A percentile compares a stretch with the other conserved stretches of the same genome.
Evolutionary conservation across 73 alveolate genomes (phyloP).

Genomic region (Paramecium tetraurelia): DNA sequence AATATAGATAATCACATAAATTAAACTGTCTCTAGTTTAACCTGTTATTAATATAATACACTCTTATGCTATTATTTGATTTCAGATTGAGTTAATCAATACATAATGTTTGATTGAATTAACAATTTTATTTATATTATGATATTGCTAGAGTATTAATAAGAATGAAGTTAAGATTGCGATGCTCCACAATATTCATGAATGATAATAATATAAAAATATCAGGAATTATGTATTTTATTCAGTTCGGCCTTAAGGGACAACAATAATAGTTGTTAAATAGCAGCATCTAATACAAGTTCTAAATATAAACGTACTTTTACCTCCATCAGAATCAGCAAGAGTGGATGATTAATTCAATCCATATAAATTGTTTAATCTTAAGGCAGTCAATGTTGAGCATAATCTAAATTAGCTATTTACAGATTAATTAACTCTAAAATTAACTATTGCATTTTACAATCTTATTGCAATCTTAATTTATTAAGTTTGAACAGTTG

Average conservation of each 20-base stretch:
- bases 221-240: background rate
- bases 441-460: background rate
- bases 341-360: background rate
- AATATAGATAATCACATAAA: too few species aligned
- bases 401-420: constrained; percentile 7
- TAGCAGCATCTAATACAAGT: background rate
- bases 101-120: background rate
- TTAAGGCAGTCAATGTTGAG: background rate
- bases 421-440: constrained; percentile 10
- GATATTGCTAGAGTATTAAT: background rate
- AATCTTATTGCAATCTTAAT: background rate
- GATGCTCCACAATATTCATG: background rate
- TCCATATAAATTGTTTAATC: background rate
- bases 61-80: background rate
- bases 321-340: constrained; percentile 1
- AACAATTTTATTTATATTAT: background rate
- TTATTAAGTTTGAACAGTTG: background rate
- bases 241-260: constrained; percentile 16
- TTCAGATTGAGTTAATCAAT: background rate
- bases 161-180: background rate
- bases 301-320: background rate
- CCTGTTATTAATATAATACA: too few species aligned
- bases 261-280: background rate
- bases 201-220: background rate
- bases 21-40: background rate